Conservation (phyloP, 2,329 filamentous ascomycete genomes). For the Phaeophleospora eucalypticola region DNA sequence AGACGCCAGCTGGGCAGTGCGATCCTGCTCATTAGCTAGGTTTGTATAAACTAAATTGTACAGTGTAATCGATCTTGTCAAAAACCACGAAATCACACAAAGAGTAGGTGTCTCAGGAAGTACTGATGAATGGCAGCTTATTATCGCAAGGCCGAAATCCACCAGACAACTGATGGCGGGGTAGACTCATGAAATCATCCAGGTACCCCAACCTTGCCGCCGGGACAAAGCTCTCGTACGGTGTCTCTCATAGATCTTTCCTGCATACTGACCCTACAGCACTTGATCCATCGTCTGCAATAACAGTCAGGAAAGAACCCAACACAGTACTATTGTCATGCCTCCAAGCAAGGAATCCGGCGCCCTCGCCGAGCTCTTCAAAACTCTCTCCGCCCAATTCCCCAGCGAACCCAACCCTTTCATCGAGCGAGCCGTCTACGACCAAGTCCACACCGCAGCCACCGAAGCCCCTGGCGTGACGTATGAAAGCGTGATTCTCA, state of each 20-base stretch:
- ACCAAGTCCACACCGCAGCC: conserved; percentile 22
- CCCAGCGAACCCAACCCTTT: conserved; percentile 17
- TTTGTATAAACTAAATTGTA: neutral
- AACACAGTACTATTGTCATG: conserved; percentile 18
- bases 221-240: too few relatives aligned
- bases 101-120: too few relatives aligned
- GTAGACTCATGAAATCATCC: too few relatives aligned
- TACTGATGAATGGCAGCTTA: too few relatives aligned
- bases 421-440: conserved; percentile 22
- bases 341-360: conserved; percentile 25
- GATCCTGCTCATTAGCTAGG: conserved; percentile 62
- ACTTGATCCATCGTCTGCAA: too few relatives aligned
- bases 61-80: neutral
- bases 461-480: conserved; percentile 21
- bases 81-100: too few relatives aligned
- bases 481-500: conserved; percentile 20
- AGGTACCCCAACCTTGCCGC: too few relatives aligned
- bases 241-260: too few relatives aligned
- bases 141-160: too few relatives aligned
- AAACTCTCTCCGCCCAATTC: conserved; percentile 13
- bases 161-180: too few relatives aligned
- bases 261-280: too few relatives aligned
- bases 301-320: too few relatives aligned
- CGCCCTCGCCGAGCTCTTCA: conserved; percentile 21
- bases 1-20: conserved; percentile 83